A percentile compares a stretch with the other conserved stretches of the same genome.
Evolutionary conservation across 1,284 basidiomycete species (phyloP).

Genomic region (Tilletia caries): DNA sequence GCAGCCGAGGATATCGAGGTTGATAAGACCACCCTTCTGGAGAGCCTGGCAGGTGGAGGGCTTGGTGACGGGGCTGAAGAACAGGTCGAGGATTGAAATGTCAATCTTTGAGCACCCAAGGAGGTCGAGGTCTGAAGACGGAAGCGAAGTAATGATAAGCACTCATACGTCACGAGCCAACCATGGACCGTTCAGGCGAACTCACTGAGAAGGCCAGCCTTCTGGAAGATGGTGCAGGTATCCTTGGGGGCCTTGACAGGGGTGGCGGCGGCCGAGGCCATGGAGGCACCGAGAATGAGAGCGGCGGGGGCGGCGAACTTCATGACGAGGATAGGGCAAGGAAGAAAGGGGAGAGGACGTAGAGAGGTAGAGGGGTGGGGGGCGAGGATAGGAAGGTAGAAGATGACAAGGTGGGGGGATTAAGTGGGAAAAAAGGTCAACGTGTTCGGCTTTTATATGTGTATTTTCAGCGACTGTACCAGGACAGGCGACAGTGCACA

Average conservation of each 20-base stretch:
- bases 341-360: background rate
- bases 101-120: background rate
- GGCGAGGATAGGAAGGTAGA: too few relatives aligned
- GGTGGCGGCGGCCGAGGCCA: background rate
- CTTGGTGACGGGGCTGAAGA: background rate
- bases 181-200: too few relatives aligned
- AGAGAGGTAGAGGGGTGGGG: too few relatives aligned
- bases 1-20: background rate
- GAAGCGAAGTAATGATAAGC: too few relatives aligned
- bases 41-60: background rate
- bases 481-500: too few relatives aligned
- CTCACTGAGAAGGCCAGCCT: constrained; percentile 8
- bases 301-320: constrained; percentile 1
- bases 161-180: too few relatives aligned
- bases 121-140: background rate
- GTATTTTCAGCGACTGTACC: too few relatives aligned
- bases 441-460: too few relatives aligned
- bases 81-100: background rate
- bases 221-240: background rate
- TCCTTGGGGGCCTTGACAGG: constrained; percentile 5
- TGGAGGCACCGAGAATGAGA: background rate
- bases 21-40: constrained; percentile 1
- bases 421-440: too few relatives aligned
- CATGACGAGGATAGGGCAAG: background rate
- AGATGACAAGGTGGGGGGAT: too few relatives aligned